Evolutionary conservation across 768 basidiomycete genomes (phyloP), one percentile per base, ranked within the genome.

Genomic region (Boletus pseudo-olivaceus): DNA sequence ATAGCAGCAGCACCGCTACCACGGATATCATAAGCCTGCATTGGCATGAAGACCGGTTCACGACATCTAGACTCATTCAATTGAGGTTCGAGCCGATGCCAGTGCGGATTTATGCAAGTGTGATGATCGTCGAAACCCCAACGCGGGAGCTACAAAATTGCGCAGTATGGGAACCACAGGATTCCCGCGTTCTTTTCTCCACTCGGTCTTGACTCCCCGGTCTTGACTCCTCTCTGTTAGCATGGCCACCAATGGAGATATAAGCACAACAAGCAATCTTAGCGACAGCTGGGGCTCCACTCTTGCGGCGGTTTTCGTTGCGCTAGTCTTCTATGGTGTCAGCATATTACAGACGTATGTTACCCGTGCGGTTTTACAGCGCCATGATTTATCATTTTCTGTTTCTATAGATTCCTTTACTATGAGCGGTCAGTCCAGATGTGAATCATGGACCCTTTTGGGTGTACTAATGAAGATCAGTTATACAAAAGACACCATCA

Each of bases 301-400:
- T 7, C 64, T 68, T 29, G 61, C 59, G 1, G 52, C 45, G 5
- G 50, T 59, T 29, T 66, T 59, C 14, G 53, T 55, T 29, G 63
- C 67, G 30, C 47, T 66, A 4, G 39, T 61, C 35, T 45, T 67
- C n/a, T 66, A 66, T 53, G 58, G 64, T 11, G 20, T 65, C 52
- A 65, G 64, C 47, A 57, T 65, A 60, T 42, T 63, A 19, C 63
- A 66, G 52, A 64, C 61, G 63, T 66, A 42, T 27, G 64, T 52
- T 19, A n/a, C n/a, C 11, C 9, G 11, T 34, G 27, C 33, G 11
- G 44, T 29, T 43, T 42, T 39, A 19, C 14, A 29, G 23, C 4
- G 14, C 23, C 27, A 26, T 7, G 56, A 7, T 19, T 43, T 5
- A 48, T 47, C 35, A 19, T 15, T 20, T 46, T n/a, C 19, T 40